phyloP scores from a whole-genome alignment of 2,329 filamentous ascomycete genomes.

The Pseudocercospora musae region DNA sequence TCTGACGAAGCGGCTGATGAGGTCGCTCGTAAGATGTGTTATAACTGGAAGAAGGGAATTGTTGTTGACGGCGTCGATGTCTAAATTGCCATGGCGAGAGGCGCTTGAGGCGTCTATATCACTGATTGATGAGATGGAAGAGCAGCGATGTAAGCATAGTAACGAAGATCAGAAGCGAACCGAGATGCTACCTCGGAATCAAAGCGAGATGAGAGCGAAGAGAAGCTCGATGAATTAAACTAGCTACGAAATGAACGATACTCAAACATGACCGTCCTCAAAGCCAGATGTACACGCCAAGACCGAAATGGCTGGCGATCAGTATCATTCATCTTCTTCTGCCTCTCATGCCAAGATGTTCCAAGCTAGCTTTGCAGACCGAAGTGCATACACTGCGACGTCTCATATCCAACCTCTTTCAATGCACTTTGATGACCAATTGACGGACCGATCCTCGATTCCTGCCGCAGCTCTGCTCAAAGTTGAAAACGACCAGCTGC shows the following conservation, averaged over 20 bases:
- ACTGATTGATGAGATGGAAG: background rate
- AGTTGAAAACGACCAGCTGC: too few relatives aligned
- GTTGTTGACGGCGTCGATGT: conserved; percentile 84
- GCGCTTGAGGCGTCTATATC: conserved; percentile 1
- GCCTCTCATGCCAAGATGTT: too few relatives aligned
- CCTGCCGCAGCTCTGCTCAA: background rate
- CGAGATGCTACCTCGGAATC: conserved; percentile 20
- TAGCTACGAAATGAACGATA: conserved; percentile 17
- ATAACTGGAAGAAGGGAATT: conserved; percentile 80
- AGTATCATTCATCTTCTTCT: too few relatives aligned
- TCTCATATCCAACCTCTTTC: too few relatives aligned
- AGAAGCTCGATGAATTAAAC: conserved; percentile 7
- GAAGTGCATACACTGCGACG: too few relatives aligned
- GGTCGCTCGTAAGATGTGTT: conserved; percentile 72
- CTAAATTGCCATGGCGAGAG: conserved; percentile 42
- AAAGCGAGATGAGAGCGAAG: conserved; percentile 14
- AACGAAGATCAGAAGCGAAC: conserved; percentile 5
- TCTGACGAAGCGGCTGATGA: conserved; percentile 73
- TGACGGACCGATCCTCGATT: too few relatives aligned
- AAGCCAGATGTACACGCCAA: conserved; percentile 2
- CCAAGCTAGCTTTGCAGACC: too few relatives aligned
- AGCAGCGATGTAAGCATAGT: conserved; percentile 11
- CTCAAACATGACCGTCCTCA: background rate
- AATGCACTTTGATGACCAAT: too few relatives aligned
- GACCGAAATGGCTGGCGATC: too few relatives aligned